Conservation (phyloP, 1,284 basidiomycete species). For the Sanghuangporus sanghuang region DNA sequence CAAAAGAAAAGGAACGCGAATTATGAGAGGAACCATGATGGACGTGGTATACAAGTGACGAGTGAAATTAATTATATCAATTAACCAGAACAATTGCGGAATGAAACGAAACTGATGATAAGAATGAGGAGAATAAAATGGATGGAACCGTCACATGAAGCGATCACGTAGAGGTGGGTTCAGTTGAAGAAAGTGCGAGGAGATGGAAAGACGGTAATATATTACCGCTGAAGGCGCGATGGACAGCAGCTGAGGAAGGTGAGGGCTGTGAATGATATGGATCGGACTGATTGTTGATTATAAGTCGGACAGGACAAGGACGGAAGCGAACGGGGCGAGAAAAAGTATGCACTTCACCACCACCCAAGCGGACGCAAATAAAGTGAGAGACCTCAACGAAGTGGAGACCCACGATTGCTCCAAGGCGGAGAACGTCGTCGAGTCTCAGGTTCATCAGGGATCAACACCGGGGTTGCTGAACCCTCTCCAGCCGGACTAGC, state of each 20-base stretch:
- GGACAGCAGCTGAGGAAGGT: background rate
- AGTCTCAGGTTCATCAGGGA: background rate
- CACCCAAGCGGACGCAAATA: background rate
- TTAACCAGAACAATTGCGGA: too few species aligned
- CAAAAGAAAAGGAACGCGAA: background rate
- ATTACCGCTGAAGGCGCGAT: background rate
- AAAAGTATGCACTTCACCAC: background rate
- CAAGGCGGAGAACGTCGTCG: conserved; percentile 4
- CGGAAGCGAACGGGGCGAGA: background rate
- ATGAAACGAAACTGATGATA: background rate
- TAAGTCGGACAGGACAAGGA: background rate
- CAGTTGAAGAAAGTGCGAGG: background rate
- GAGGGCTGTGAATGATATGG: background rate
- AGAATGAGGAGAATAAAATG: background rate
- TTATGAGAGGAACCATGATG: background rate
- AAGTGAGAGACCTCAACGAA: background rate
- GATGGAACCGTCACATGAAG: background rate
- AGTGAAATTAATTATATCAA: too few species aligned
- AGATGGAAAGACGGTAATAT: background rate
- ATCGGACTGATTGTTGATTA: background rate
- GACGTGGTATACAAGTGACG: background rate
- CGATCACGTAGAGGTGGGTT: too few species aligned
- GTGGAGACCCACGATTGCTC: conserved; percentile 9
- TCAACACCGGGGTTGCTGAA: background rate
- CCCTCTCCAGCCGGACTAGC: background rate